Percentiles rank a stretch among this genome's conserved stretches.
Conservation (phyloP, 2,329 filamentous ascomycete species). For the Alternaria sp. region DNA sequence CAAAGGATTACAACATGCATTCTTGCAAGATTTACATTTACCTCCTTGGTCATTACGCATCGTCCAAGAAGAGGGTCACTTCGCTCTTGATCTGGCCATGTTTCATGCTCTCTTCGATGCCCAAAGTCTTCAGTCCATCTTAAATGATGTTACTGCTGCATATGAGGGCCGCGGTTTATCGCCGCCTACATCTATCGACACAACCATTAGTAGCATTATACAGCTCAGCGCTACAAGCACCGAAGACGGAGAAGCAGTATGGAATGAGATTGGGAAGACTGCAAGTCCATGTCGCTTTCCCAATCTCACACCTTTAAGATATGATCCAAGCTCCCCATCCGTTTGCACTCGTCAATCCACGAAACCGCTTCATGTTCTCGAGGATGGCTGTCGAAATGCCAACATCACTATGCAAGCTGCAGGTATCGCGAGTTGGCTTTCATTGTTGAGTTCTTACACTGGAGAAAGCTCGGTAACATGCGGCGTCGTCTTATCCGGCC, state of each 20-base stretch:
- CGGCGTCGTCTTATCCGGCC: slow-evolving; percentile 79
- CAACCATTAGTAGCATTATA: slow-evolving; percentile 55
- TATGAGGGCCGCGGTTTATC: slow-evolving; percentile 42
- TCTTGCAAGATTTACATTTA: slow-evolving; percentile 55
- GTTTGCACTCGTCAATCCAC: slow-evolving; percentile 49
- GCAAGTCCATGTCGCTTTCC: slow-evolving; percentile 75
- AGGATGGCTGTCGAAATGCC: slow-evolving; percentile 60
- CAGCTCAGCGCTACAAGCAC: slow-evolving; percentile 39
- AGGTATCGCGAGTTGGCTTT: slow-evolving; percentile 79
- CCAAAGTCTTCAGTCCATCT: slow-evolving; percentile 69
- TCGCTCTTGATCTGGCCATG: slow-evolving; percentile 59
- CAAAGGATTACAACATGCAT: slow-evolving; percentile 22
- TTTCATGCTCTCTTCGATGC: slow-evolving; percentile 91
- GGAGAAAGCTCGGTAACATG: slow-evolving; percentile 78
- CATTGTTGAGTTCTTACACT: slow-evolving; percentile 75
- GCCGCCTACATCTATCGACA: slow-evolving; percentile 47
- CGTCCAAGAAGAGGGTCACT: slow-evolving; percentile 31
- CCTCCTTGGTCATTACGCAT: slow-evolving; percentile 71
- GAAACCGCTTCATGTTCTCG: slow-evolving; percentile 56
- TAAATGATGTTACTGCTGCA: slow-evolving; percentile 62
- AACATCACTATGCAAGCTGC: slow-evolving; percentile 78
- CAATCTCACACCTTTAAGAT: slow-evolving; percentile 69
- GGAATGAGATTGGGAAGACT: slow-evolving; percentile 62
- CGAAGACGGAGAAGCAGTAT: slow-evolving; percentile 60
- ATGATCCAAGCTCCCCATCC: slow-evolving; percentile 39